Evolutionary conservation across 2,329 filamentous ascomycete species (phyloP), one percentile per base, ranked within the genome.

Genomic region (Calonectria hawksworthii): DNA sequence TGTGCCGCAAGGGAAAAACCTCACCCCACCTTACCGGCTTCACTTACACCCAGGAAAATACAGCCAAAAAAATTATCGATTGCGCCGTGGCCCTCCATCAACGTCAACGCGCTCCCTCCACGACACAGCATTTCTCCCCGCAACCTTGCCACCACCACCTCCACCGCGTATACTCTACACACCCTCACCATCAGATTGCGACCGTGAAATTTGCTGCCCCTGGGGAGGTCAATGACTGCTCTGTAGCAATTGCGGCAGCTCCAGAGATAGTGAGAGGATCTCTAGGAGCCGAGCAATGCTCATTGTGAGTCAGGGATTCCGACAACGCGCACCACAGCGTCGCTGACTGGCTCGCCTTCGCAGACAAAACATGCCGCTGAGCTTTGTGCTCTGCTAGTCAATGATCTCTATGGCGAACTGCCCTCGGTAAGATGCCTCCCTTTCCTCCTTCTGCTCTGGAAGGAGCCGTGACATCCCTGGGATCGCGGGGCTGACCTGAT

Each of bases 351-450:
- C 44, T 63, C 68, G 28, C 64, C 52, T 65, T 74, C 26, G 51
- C 76, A 93, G 92, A 92, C 92, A 75, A 92, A 95, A 88, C 91
- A 94, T 84, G 90, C 94, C 79, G 92, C 94, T 82, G 95, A 98
- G 91, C 94, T 99, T 83, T 98, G 95, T 89, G 92, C 93, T 88
- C 92, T 98, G 84, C 91, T 98, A 77, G 93, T 99, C 77, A 93
- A 96, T 83, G 96, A 98, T 84, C 90, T 95, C 74, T 96, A 97
- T 85, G 97, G 97, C 83, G 95, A 98, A 87, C 92, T 99, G 74
- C 95, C 96, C 76, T 95, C 95, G 84, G 96, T 98, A 94, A 82
- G 94, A 88, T 38, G 68, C 38, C 47, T 63, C 72, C 50, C 68
- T 73, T 76, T 80, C 70, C 65, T 36, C 61, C 41, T 59, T 67